phyloP scores from a whole-genome alignment of 2,329 filamentous ascomycete species.

The Monosporascus sp. region DNA sequence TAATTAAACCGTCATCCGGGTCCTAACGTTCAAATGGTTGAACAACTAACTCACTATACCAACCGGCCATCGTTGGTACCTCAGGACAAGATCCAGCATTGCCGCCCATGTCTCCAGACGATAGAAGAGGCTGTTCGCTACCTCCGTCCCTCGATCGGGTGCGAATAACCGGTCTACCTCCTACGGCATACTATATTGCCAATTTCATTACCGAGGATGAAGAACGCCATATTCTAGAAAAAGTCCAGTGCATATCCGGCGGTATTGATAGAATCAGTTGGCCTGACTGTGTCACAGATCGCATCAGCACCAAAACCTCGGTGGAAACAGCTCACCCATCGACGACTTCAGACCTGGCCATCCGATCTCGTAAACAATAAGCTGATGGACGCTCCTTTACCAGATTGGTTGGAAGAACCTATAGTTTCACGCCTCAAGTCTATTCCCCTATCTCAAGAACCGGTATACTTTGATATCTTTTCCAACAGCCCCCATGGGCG shows the following conservation, averaged over 20 bases:
- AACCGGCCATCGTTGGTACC: too few species aligned
- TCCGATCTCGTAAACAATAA: constrained; percentile 75
- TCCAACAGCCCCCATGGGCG: constrained; percentile 63
- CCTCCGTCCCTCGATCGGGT: constrained; percentile 46
- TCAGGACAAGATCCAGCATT: too few species aligned
- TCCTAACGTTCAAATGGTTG: not conserved
- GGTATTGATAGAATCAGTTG: constrained; percentile 6
- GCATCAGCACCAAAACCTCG: constrained; percentile 63
- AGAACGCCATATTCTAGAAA: constrained; percentile 65
- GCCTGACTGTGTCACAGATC: constrained; percentile 47
- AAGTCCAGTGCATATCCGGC: constrained; percentile 45
- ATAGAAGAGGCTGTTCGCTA: constrained; percentile 21
- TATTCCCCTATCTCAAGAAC: constrained; percentile 34
- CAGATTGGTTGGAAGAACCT: constrained; percentile 68
- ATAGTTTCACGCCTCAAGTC: constrained; percentile 58
- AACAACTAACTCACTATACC: not conserved
- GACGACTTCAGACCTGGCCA: constrained; percentile 86
- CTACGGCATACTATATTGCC: constrained; percentile 75
- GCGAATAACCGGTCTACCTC: constrained; percentile 52
- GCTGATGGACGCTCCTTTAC: constrained; percentile 69
- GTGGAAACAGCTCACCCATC: constrained; percentile 86
- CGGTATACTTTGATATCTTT: constrained; percentile 42
- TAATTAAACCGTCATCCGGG: not conserved
- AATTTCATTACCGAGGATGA: constrained; percentile 77
- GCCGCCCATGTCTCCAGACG: not conserved